Conservation (phyloP, 2,329 filamentous ascomycete species). For the Corynespora cassiicola region DNA sequence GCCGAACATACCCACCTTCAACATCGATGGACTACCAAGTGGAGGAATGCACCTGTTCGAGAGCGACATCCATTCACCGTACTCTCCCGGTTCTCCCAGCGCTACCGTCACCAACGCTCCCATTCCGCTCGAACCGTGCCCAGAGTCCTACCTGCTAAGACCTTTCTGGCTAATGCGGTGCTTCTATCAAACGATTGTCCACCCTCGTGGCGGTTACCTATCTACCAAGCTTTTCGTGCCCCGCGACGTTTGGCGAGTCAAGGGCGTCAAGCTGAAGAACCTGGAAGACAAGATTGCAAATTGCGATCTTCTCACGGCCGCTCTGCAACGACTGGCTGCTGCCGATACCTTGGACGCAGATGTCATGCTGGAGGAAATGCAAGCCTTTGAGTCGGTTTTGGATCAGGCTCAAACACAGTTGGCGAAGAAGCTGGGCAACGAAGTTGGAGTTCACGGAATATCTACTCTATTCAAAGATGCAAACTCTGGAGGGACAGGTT, state of each 20-base stretch:
- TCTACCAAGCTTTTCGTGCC: constrained; percentile 92
- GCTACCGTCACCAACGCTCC: constrained; percentile 70
- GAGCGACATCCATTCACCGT: constrained; percentile 75
- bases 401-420: constrained; percentile 83
- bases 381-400: constrained; percentile 81
- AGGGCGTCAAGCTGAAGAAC: constrained; percentile 89
- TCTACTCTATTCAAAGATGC: constrained; percentile 78
- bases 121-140: constrained; percentile 86
- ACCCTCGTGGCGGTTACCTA: constrained; percentile 89
- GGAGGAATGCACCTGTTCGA: constrained; percentile 85
- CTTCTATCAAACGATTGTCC: constrained; percentile 88
- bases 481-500: constrained; percentile 41
- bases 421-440: constrained; percentile 85
- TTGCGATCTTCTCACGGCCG: constrained; percentile 89
- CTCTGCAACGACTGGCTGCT: constrained; percentile 79
- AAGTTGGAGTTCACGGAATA: constrained; percentile 83
- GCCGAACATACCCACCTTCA: constrained; percentile 69
- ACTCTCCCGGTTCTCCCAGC: constrained; percentile 70
- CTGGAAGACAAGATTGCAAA: constrained; percentile 93
- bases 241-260: constrained; percentile 90
- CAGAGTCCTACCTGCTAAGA: constrained; percentile 84
- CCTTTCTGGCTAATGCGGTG: constrained; percentile 98
- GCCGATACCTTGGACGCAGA: constrained; percentile 93
- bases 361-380: constrained; percentile 92
- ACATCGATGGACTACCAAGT: constrained; percentile 61